phyloP scores from a whole-genome alignment of 2,329 filamentous ascomycete genomes.

The Phaeosphaeriaceae sp. region DNA sequence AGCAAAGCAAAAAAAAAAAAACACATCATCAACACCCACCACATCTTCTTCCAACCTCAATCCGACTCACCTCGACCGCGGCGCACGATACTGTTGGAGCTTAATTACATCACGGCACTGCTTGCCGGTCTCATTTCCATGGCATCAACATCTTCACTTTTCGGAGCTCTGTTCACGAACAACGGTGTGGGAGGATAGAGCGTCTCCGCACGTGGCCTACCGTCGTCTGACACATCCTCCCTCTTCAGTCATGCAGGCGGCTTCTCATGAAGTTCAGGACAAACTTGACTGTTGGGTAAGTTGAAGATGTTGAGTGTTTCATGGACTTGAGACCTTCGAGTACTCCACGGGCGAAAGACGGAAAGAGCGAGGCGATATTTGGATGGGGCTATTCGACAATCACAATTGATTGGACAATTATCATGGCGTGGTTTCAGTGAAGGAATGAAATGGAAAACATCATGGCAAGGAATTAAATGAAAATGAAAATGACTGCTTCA shows the following conservation, averaged over 20 bases:
- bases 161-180: constrained; percentile 1
- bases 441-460: background rate
- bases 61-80: background rate
- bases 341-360: constrained; percentile 3
- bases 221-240: constrained; percentile 1
- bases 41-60: background rate
- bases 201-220: constrained; percentile 3
- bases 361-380: constrained; percentile 6
- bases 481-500: background rate
- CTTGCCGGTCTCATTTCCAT: background rate
- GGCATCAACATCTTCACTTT: background rate
- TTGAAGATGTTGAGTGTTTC: background rate
- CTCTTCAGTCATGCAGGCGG: constrained; percentile 1
- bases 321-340: background rate
- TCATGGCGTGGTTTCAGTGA: background rate
- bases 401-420: background rate
- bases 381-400: constrained; percentile 2
- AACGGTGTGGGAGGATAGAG: constrained; percentile 4
- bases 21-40: background rate
- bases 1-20: background rate
- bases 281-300: constrained; percentile 4
- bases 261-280: constrained; percentile 5
- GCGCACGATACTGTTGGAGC: constrained; percentile 5
- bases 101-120: background rate
- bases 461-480: background rate